A percentile compares a stretch with the other conserved stretches of the same genome.
phyloP scores from a whole-genome alignment of 805 yeast species.

The Naumovozyma dairenensis region DNA sequence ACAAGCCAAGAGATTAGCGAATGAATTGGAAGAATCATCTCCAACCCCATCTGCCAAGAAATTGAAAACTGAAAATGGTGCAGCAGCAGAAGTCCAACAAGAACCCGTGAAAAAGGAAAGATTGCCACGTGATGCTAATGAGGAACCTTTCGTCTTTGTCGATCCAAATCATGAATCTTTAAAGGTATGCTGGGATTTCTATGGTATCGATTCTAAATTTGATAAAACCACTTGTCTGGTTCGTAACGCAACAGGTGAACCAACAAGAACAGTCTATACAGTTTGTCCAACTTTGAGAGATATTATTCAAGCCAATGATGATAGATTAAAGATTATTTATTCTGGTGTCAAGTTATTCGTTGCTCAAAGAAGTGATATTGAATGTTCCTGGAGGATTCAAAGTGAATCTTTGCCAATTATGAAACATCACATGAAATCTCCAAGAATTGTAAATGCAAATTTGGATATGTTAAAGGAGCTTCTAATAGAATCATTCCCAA shows the following conservation, averaged over 20 bases:
- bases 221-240: slow-evolving; percentile 72
- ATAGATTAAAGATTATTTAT: slow-evolving; percentile 77
- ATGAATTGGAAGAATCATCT: slow-evolving; percentile 23
- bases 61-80: slow-evolving; percentile 10
- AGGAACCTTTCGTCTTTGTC: slow-evolving; percentile 87
- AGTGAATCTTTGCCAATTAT: slow-evolving; percentile 73
- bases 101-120: slow-evolving; percentile 50
- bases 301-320: slow-evolving; percentile 59
- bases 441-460: slow-evolving; percentile 51
- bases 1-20: slow-evolving; percentile 16
- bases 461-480: slow-evolving; percentile 52
- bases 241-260: slow-evolving; percentile 93
- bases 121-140: slow-evolving; percentile 85
- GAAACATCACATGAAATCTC: slow-evolving; percentile 48
- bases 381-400: slow-evolving; percentile 91
- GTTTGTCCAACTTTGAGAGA: slow-evolving; percentile 69
- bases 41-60: slow-evolving; percentile 7
- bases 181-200: slow-evolving; percentile 75
- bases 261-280: slow-evolving; percentile 81
- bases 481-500: slow-evolving; percentile 74
- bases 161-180: slow-evolving; percentile 60
- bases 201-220: slow-evolving; percentile 61
- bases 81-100: slow-evolving; percentile 7
- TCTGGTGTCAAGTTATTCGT: slow-evolving; percentile 89
- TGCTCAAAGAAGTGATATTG: slow-evolving; percentile 67